Base-by-base conservation (phyloP, 768 basidiomycete species). In the Rhizopogon roseolus region DNA sequence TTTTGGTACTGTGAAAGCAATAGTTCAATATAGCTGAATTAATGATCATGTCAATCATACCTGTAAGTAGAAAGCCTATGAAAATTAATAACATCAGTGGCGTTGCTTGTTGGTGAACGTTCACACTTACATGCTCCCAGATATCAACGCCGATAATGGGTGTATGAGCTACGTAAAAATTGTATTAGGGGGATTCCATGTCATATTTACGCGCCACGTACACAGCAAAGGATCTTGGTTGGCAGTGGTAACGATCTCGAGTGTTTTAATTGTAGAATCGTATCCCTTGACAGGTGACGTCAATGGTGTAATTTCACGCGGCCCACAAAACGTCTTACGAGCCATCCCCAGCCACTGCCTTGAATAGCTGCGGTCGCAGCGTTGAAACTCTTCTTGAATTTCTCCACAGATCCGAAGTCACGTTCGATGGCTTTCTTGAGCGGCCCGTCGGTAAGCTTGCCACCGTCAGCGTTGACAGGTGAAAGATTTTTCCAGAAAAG, bases 261-360 rank as follows among this genome's bases (percentile, higher is more conserved):
- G 83, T 71, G 81, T 87, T 70, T 85, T 81, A 38, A 76, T 81
- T 25, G 65, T 59, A 13, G 79, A 54, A 67, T 87, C 87, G 66
- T 81, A 90, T 29, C 90, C 93, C 88, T 90, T 57, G 38, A 36
- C 25, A 25, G 9, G 9, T 37, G 6, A 2, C 49, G 51, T 57
- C 11, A 46, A 17, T 37, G 45, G 8, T 37, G 25, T 0, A 9
- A 3, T 11, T 3, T 17, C 14, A 41, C 32, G 25, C 13, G 36
- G 28, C 19, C 4, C 36, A 37, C 36, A 17, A 34, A 54, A 29
- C 22, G 38, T 74, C 78, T 57, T 60, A 86, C 93, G 55, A 99
- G 80, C 97, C 97, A 99, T 42, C 95, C 96, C 97, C 97, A 99
- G 2, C 97, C 97, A 60, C 90, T 93, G 27, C 97, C 97, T 72